Evolutionary conservation across 805 yeast genomes (phyloP), one percentile per base, ranked within the genome.

Genomic region (Ogataea glucozyma): DNA sequence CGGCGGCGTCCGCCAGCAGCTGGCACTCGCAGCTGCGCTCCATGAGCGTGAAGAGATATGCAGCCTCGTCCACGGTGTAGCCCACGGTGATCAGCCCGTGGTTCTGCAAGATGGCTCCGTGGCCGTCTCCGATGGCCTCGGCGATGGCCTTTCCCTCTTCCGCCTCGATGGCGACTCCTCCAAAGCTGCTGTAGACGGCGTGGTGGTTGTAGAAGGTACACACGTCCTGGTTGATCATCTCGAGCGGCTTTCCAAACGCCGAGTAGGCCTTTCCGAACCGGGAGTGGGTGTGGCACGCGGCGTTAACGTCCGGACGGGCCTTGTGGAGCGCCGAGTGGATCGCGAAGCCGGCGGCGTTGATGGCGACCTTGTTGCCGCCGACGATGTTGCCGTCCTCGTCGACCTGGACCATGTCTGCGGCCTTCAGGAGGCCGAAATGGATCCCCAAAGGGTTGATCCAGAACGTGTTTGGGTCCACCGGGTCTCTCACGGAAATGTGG

Each of bases 401-500:
- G 18, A 76, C 76, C 16, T 77, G 79, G 6, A 82, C 84, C 74
- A 82, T 70, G 52, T 81, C 87, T 14, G 76, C 67, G 21, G 80
- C 85, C 51, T 69, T 76, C 58, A 82, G 65, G 32, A 76, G 58
- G 16, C 76, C 72, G 61, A 85, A 88, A 63, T 88, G 96, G 51
- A 72, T 75, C n/a, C 85, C 91, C 49, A 88, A 68, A 4, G 96
- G 96, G 65, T 88, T 88, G 61, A 88, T 85, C 96, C 96, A 88
- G 62, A 88, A 88, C 3, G 91, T 85, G 34, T 71, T 61, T n/a
- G 84, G 84, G 49, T 83, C 79, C 32, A 85, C 79, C 3, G 96
- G 96, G 57, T 88, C 96, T 53, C 93, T 75, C 10, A 88, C 75
- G 7, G 93, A 83, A 44, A 88, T 87, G 60, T 88, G 96, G 17